Base-by-base conservation (phyloP, 1,139 yeast species). In the Wickerhamomyces sp. region DNA sequence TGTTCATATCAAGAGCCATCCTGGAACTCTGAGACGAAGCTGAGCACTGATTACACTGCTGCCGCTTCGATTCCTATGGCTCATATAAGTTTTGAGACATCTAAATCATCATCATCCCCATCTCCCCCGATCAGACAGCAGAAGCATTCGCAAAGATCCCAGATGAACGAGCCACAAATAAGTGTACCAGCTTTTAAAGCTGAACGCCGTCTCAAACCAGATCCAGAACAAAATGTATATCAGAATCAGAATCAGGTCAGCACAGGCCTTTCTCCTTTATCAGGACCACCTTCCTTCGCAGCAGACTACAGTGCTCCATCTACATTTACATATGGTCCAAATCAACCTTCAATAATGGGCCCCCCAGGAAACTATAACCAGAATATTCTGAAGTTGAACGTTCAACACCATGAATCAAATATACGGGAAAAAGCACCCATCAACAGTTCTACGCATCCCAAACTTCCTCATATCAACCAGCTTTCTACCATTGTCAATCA, bases 1-100 rank as follows among this genome's bases (percentile, higher is more conserved):
- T 58, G 63, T 35, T 31, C 31, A 2, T 60, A 58, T 41, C 56
- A 52, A 22, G 56, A 51, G 27, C 55, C 52, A 5, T 45, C 49
- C 10, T 54, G 57, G 56, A 41, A 41, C 13, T 35, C 48, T 21
- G 33, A 43, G 2, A 38, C 26, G 7, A 18, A 37, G 9, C 28
- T 42, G 3, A 39, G 40, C 12, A 25, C 42, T 1, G 41, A 49
- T 31, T 51, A 51, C 27, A 34, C 41, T 18, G 26, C 33, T 20
- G 55, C 56, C 5, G 54, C 56, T 4, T 39, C 37, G 2, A 45
- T 45, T 5, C 58, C 58, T 0, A 38, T 51, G 46, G 54, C 52
- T 2, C 47, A 46, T 30, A 47, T 47, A 19, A 41, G 25, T 16
- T 7, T 29, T 5, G 30, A 18, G 25, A 21, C 25, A 5, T 14